Percentiles rank a stretch among this genome's conserved stretches.
Conservation (phyloP, 768 basidiomycete species). For the Cystofilobasidium capitatum region DNA sequence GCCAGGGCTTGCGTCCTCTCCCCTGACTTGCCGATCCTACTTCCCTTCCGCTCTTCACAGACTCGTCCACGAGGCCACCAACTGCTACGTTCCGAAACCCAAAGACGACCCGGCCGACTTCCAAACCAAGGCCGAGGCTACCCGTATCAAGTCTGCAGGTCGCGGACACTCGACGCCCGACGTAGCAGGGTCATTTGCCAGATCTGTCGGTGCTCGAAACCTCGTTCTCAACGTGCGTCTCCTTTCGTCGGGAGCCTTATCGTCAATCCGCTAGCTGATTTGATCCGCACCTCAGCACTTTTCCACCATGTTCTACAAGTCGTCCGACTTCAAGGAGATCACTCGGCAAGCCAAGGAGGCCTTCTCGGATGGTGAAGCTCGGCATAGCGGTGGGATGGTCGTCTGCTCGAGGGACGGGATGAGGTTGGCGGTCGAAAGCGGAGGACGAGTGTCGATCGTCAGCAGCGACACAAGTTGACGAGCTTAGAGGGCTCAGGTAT, state of each 20-base stretch:
- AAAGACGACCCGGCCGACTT: conserved; percentile 46
- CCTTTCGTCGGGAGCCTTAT: not conserved
- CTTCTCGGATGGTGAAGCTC: not conserved
- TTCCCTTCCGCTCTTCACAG: not conserved
- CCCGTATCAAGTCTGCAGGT: conserved; percentile 53
- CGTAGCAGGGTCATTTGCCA: conserved; percentile 70
- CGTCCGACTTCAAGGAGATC: conserved; percentile 10
- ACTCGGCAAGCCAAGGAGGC: not conserved
- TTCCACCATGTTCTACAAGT: conserved; percentile 10
- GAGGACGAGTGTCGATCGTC: too few relatives aligned
- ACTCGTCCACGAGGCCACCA: conserved; percentile 76
- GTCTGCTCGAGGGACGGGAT: too few relatives aligned
- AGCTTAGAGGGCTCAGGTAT: not conserved
- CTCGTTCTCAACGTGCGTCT: conserved; percentile 60
- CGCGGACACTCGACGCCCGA: conserved; percentile 69
- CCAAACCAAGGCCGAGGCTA: conserved; percentile 42
- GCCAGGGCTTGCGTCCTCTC: not conserved
- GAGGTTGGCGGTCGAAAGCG: too few relatives aligned
- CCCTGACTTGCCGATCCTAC: not conserved
- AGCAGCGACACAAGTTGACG: too few relatives aligned
- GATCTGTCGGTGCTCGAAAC: conserved; percentile 49
- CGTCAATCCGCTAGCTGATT: not conserved
- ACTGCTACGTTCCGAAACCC: conserved; percentile 53
- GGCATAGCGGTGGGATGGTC: too few relatives aligned
- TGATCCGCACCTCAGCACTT: conserved; percentile 5